These are phyloP conservation scores for Cymbidium sinense DNA, from an alignment of 106 monocot species.

Conservation along the genomic window DNA sequence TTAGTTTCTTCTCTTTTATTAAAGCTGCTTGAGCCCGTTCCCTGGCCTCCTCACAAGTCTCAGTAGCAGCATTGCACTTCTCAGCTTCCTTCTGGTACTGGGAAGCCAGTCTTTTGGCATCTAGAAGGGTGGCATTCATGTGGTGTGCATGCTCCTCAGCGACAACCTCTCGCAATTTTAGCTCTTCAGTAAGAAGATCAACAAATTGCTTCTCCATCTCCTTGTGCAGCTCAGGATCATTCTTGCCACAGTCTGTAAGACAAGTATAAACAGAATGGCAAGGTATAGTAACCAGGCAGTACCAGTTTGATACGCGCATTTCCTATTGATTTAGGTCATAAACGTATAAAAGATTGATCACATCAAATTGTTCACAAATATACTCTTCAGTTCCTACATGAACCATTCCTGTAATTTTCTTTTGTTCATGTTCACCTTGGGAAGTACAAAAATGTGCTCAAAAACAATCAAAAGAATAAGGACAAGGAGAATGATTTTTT, in stretches of 20 bases:
- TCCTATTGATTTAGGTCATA: neutral
- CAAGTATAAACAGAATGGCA: neutral
- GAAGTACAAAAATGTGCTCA: neutral
- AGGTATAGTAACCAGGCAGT: neutral
- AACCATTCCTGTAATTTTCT: neutral
- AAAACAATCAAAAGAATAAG: neutral
- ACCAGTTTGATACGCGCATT: neutral
- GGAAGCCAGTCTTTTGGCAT: constrained; percentile 65
- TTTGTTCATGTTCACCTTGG: neutral
- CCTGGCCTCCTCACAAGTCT: constrained; percentile 81
- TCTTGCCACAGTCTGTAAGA: constrained; percentile 67
- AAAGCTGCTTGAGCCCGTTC: constrained; percentile 55
- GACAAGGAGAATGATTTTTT: neutral
- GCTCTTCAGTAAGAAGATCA: constrained; percentile 72
- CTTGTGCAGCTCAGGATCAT: constrained; percentile 72
- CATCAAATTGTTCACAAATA: neutral
- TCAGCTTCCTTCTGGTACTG: constrained; percentile 84
- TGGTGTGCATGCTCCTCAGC: constrained; percentile 52
- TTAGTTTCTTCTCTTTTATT: constrained; percentile 59
- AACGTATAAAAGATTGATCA: neutral
- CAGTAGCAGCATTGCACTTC: constrained; percentile 81
- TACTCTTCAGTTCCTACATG: neutral
- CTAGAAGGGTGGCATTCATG: constrained; percentile 63
- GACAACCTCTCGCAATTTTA: constrained; percentile 68
- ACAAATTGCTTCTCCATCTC: constrained; percentile 81